A percentile compares a stretch with the other conserved stretches of the same genome.
Evolutionary conservation across 2,329 filamentous ascomycete genomes (phyloP).

Genomic region (Keithomyces neogunnii): DNA sequence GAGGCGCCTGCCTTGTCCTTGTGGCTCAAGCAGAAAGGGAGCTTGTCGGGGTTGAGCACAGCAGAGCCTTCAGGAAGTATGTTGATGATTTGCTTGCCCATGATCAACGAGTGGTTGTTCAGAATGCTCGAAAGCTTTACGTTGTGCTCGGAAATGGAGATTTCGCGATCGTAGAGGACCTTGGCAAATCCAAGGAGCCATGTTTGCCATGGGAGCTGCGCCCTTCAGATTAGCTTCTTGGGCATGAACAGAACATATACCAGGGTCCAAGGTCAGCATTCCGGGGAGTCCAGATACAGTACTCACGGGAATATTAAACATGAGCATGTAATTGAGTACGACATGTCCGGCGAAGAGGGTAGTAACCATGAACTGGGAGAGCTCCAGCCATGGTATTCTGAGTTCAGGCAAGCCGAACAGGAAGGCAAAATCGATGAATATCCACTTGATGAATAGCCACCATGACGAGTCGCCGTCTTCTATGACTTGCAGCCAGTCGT

Average conservation of each 20-base stretch:
- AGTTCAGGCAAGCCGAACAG: slow-evolving; percentile 80
- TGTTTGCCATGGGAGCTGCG: slow-evolving; percentile 61
- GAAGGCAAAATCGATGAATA: slow-evolving; percentile 75
- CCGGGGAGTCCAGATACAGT: neutral
- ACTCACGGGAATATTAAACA: slow-evolving; percentile 79
- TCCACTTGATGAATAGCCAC: slow-evolving; percentile 90
- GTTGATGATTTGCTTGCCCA: slow-evolving; percentile 95
- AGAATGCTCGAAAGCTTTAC: slow-evolving; percentile 83
- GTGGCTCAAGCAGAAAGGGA: slow-evolving; percentile 72
- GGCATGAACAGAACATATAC: neutral
- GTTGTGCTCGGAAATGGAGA: slow-evolving; percentile 86
- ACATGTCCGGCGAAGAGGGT: slow-evolving; percentile 65
- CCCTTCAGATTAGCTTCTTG: neutral
- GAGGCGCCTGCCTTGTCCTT: slow-evolving; percentile 50
- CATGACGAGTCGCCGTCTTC: slow-evolving; percentile 83
- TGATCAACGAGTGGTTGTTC: slow-evolving; percentile 86
- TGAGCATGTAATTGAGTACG: slow-evolving; percentile 71
- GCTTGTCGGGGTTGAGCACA: slow-evolving; percentile 71
- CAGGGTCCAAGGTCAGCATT: neutral
- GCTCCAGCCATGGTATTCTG: slow-evolving; percentile 94
- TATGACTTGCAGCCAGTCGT: slow-evolving; percentile 72
- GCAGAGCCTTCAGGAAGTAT: slow-evolving; percentile 95
- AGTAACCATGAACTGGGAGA: slow-evolving; percentile 67
- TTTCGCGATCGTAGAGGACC: slow-evolving; percentile 82
- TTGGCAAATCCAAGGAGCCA: slow-evolving; percentile 68